Conservation (phyloP, 179 eudicot genomes). For the Nepenthes alata region DNA sequence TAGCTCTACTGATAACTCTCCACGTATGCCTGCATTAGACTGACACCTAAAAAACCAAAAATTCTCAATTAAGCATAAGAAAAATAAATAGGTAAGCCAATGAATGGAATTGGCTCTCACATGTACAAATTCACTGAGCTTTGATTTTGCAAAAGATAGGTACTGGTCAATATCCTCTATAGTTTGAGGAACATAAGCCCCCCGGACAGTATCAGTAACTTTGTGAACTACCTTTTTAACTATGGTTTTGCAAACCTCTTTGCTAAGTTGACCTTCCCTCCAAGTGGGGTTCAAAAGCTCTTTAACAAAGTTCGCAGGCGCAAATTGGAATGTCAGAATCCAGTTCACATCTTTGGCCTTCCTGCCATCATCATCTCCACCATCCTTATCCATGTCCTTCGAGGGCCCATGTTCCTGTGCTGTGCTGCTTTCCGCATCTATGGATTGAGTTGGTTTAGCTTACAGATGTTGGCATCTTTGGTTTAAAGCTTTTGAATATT, state of each 20-base stretch:
- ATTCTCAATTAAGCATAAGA: background rate
- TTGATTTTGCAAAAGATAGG: constrained; percentile 46
- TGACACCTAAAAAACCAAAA: no score
- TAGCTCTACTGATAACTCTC: constrained; percentile 35
- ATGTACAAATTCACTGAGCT: constrained; percentile 75
- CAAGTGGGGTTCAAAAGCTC: constrained; percentile 77
- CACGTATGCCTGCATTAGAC: constrained; percentile 49
- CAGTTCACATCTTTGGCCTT: constrained; percentile 49
- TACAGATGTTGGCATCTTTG: constrained; percentile 3
- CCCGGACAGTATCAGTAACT: constrained; percentile 47
- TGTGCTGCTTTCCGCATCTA: constrained; percentile 9
- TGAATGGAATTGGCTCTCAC: constrained; percentile 22
- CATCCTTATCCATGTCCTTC: constrained; percentile 24
- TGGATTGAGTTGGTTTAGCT: background rate
- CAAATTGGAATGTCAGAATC: constrained; percentile 53
- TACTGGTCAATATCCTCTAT: constrained; percentile 73
- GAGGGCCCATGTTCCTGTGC: constrained; percentile 18
- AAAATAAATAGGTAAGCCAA: background rate
- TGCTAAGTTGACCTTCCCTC: constrained; percentile 77
- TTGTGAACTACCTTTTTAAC: constrained; percentile 88
- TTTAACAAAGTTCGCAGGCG: constrained; percentile 70
- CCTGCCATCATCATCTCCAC: constrained; percentile 29
- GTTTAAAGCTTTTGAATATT: constrained; percentile 15
- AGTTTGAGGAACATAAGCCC: constrained; percentile 50
- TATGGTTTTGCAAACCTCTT: constrained; percentile 62